A percentile compares a stretch with the other conserved stretches of the same genome.
Conservation (phyloP, 2,329 filamentous ascomycete genomes). For the Colletotrichum musae region DNA sequence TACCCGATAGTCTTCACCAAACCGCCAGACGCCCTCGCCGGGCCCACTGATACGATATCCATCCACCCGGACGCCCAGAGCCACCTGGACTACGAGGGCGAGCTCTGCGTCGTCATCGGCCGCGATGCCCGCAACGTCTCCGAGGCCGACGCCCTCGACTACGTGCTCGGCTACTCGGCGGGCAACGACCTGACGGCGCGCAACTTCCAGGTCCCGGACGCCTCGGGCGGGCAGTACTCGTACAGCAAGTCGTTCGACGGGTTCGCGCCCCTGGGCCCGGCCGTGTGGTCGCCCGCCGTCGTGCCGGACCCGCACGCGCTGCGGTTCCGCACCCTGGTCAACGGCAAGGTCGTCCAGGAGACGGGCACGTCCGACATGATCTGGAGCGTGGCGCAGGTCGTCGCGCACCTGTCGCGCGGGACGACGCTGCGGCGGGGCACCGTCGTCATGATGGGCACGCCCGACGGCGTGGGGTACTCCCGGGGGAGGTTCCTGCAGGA, state of each 20-base stretch:
- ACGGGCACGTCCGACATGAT: conserved; percentile 60
- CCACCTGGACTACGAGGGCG: conserved; percentile 65
- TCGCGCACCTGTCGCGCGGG: conserved; percentile 59
- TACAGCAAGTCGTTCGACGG: conserved; percentile 67
- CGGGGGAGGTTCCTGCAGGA: conserved; percentile 50
- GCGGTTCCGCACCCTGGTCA: conserved; percentile 51
- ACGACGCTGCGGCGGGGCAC: conserved; percentile 63
- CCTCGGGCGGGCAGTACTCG: conserved; percentile 59
- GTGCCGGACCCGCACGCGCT: conserved; percentile 46
- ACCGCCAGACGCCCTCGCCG: conserved; percentile 40
- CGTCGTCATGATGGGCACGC: conserved; percentile 65
- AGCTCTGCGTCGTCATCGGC: conserved; percentile 65
- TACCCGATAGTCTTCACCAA: conserved; percentile 44
- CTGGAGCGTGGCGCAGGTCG: conserved; percentile 56
- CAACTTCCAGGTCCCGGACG: conserved; percentile 62
- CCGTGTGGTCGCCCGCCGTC: conserved; percentile 45
- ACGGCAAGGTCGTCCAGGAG: conserved; percentile 60
- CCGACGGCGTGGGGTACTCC: conserved; percentile 55
- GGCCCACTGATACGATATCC: conserved; percentile 37
- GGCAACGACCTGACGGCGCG: conserved; percentile 68
- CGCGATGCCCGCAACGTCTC: conserved; percentile 62
- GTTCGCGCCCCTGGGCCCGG: conserved; percentile 65
- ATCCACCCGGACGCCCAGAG: conserved; percentile 56
- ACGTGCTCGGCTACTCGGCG: conserved; percentile 70
- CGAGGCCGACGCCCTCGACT: conserved; percentile 62